phyloP scores from a whole-genome alignment of 2,329 filamentous ascomycete genomes.

The Diplocarpon rosae region DNA sequence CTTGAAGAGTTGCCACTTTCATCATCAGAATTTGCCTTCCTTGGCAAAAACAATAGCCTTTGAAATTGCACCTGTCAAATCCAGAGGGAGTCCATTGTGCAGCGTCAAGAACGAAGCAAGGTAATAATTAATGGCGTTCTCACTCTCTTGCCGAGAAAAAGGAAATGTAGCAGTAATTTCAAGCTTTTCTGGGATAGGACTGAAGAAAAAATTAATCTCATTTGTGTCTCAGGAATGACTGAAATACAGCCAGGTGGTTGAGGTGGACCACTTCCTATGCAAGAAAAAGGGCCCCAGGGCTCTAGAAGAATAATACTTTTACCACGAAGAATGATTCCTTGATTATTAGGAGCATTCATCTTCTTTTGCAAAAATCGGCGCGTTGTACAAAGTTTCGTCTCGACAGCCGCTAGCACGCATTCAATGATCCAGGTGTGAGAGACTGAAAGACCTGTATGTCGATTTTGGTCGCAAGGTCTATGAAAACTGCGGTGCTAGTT shows the following conservation, averaged over 20 bases:
- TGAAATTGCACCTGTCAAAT: constrained; percentile 8
- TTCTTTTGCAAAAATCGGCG: background rate
- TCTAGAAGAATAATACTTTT: background rate
- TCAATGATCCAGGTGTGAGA: constrained; percentile 1
- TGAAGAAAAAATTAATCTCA: background rate
- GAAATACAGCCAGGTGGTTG: background rate
- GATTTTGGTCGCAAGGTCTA: background rate
- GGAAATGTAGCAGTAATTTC: constrained; percentile 3
- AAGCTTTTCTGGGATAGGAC: background rate
- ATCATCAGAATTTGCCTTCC: constrained; percentile 4
- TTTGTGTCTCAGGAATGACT: background rate
- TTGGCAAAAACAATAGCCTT: constrained; percentile 5
- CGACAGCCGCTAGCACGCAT: background rate
- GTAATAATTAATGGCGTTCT: constrained; percentile 15
- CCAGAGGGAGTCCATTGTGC: constrained; percentile 11
- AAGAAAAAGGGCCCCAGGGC: background rate
- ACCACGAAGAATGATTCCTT: background rate
- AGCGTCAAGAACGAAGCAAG: constrained; percentile 12
- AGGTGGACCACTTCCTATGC: background rate
- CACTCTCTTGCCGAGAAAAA: constrained; percentile 12
- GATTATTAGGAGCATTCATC: background rate
- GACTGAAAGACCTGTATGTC: background rate
- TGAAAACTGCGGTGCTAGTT: constrained; percentile 4
- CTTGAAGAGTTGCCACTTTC: constrained; percentile 8
- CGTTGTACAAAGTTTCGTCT: background rate